Conservation (phyloP, 2,329 filamentous ascomycete genomes). For the Ilyonectria sp. region DNA sequence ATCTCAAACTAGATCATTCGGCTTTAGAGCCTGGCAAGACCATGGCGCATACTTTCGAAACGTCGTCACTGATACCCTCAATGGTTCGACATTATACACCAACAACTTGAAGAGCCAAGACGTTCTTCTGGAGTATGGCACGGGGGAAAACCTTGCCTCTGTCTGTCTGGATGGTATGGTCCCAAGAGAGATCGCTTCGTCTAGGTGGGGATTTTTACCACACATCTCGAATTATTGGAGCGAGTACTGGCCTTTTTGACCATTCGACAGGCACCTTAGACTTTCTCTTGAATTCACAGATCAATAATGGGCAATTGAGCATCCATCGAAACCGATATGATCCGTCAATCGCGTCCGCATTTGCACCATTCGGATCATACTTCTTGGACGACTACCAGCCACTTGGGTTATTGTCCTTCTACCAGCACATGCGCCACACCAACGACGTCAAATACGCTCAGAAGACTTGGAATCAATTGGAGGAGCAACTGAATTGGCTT, state of each 20-base stretch:
- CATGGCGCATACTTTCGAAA: constrained; percentile 16
- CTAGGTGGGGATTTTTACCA: constrained; percentile 21
- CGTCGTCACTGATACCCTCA: constrained; percentile 8
- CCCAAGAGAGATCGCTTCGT: constrained; percentile 22
- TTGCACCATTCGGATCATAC: constrained; percentile 6
- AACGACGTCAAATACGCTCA: constrained; percentile 11
- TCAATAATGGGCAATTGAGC: constrained; percentile 7
- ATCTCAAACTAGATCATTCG: constrained; percentile 8
- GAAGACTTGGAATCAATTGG: constrained; percentile 13
- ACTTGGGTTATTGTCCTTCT: constrained; percentile 17
- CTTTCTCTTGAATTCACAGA: constrained; percentile 5
- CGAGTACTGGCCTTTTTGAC: constrained; percentile 13
- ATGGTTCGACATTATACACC: constrained; percentile 11
- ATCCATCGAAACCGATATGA: constrained; percentile 18
- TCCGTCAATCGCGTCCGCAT: neutral
- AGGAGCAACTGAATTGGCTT: constrained; percentile 16
- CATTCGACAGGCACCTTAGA: constrained; percentile 2
- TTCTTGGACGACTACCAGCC: constrained; percentile 14
- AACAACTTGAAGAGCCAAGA: neutral
- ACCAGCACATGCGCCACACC: constrained; percentile 9
- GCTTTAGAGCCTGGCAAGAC: constrained; percentile 19
- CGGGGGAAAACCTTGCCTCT: neutral
- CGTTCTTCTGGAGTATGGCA: constrained; percentile 7
- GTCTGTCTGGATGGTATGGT: constrained; percentile 24
- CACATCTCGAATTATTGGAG: constrained; percentile 17